phyloP scores from a whole-genome alignment of 169 alveolate species.

The Eimeria mitis region DNA sequence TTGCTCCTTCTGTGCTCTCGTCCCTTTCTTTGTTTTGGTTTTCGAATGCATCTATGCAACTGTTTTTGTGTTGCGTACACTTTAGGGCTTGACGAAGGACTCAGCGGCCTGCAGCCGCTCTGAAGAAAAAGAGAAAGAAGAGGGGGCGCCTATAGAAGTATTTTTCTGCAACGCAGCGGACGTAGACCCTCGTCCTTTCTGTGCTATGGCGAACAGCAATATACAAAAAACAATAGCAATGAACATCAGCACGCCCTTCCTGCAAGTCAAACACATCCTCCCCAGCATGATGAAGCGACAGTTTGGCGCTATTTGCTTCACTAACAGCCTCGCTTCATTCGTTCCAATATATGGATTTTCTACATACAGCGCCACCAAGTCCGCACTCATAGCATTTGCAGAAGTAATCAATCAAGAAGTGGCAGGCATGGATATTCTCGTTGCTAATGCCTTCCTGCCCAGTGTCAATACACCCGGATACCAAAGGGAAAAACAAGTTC shows the following conservation, averaged over 20 bases:
- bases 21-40: neutral
- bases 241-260: conserved; percentile 56
- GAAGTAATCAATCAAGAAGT: conserved; percentile 80
- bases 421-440: conserved; percentile 60
- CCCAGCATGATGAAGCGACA: conserved; percentile 64
- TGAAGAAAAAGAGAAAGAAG: neutral
- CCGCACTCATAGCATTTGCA: conserved; percentile 75
- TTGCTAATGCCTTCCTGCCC: conserved; percentile 79
- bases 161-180: conserved; percentile 81
- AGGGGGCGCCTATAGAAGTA: conserved; percentile 52
- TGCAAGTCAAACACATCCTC: conserved; percentile 75
- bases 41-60: neutral
- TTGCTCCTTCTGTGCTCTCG: neutral
- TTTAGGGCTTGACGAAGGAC: conserved; percentile 21
- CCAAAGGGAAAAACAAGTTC: conserved; percentile 67
- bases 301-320: conserved; percentile 78
- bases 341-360: conserved; percentile 82
- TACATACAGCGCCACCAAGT: conserved; percentile 79
- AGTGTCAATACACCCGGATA: conserved; percentile 82
- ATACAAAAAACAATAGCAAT: neutral
- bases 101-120: neutral
- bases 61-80: neutral
- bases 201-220: conserved; percentile 12
- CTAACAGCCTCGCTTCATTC: conserved; percentile 74
- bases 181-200: conserved; percentile 72